These are phyloP conservation scores for Cairneyella variabilis DNA, from an alignment of 495 filamentous ascomycete genomes.

Conservation along the genomic window DNA sequence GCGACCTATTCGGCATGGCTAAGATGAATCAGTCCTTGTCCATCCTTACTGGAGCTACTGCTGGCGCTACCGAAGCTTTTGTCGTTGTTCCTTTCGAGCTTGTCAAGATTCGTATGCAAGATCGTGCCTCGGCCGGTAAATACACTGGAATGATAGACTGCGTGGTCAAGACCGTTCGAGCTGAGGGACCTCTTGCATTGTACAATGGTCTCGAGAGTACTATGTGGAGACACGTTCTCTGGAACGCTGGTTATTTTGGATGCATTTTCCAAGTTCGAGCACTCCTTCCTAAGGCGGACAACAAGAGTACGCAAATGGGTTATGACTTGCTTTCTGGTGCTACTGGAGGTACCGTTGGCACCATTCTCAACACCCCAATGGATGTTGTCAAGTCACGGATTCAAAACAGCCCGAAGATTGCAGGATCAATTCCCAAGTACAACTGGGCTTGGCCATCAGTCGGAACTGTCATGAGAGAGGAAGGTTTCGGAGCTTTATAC, in stretches of 20 bases:
- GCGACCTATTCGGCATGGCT: slow-evolving; percentile 69
- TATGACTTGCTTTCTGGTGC: slow-evolving; percentile 87
- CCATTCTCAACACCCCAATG: slow-evolving; percentile 92
- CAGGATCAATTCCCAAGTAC: slow-evolving; percentile 83
- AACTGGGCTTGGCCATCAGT: slow-evolving; percentile 95
- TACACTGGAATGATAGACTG: slow-evolving; percentile 94
- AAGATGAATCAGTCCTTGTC: slow-evolving; percentile 91
- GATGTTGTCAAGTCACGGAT: slow-evolving; percentile 98
- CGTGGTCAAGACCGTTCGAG: slow-evolving; percentile 75
- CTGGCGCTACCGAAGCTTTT: slow-evolving; percentile 93
- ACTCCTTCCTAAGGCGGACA: slow-evolving; percentile 71
- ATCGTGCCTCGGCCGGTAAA: slow-evolving; percentile 88
- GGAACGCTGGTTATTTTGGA: slow-evolving; percentile 98
- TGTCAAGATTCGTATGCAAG: slow-evolving; percentile 94
- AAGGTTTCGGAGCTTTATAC: slow-evolving; percentile 88
- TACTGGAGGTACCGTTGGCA: slow-evolving; percentile 87
- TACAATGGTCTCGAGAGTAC: slow-evolving; percentile 97
- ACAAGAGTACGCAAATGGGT: slow-evolving; percentile 73
- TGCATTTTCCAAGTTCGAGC: slow-evolving; percentile 94
- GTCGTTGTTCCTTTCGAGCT: slow-evolving; percentile 94
- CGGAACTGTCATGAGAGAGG: slow-evolving; percentile 83
- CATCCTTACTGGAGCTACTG: slow-evolving; percentile 86
- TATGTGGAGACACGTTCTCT: slow-evolving; percentile 93
- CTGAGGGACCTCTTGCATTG: slow-evolving; percentile 82
- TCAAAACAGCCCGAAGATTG: slow-evolving; percentile 81